phyloP scores from a whole-genome alignment of 768 basidiomycete genomes.

The Suillus decipiens region DNA sequence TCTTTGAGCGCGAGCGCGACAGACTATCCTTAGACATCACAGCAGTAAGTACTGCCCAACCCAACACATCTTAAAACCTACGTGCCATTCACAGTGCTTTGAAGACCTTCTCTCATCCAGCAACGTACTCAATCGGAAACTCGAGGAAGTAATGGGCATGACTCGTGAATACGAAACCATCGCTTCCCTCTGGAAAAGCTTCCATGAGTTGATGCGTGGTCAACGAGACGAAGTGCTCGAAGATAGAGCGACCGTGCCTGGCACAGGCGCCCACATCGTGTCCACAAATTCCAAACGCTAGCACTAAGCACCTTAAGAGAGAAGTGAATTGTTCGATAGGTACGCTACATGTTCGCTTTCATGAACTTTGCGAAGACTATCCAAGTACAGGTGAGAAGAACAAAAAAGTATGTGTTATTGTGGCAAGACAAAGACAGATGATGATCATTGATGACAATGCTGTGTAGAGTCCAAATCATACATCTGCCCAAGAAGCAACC shows the following conservation, averaged over 20 bases:
- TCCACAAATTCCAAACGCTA: slow-evolving; percentile 30
- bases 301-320: not conserved
- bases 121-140: slow-evolving; percentile 85
- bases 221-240: slow-evolving; percentile 39
- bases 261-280: slow-evolving; percentile 72
- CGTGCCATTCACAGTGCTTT: slow-evolving; percentile 62
- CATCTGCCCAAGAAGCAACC: slow-evolving; percentile 61
- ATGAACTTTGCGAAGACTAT: slow-evolving; percentile 34
- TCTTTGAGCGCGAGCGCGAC: slow-evolving; percentile 82
- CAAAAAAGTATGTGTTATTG: slow-evolving; percentile 34
- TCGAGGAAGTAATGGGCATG: slow-evolving; percentile 92
- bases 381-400: slow-evolving; percentile 39
- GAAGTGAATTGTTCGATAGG: slow-evolving; percentile 9
- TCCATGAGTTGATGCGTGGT: slow-evolving; percentile 73
- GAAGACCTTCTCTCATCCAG: slow-evolving; percentile 84
- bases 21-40: slow-evolving; percentile 74
- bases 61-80: not conserved
- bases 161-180: slow-evolving; percentile 91
- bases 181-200: slow-evolving; percentile 80
- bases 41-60: slow-evolving; percentile 44
- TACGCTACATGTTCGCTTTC: slow-evolving; percentile 23
- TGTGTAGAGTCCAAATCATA: slow-evolving; percentile 36
- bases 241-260: slow-evolving; percentile 47
- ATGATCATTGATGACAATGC: slow-evolving; percentile 24
- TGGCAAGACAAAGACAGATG: slow-evolving; percentile 32